Base-by-base conservation (phyloP, 1,284 basidiomycete species). In the Omphalotus olearius region DNA sequence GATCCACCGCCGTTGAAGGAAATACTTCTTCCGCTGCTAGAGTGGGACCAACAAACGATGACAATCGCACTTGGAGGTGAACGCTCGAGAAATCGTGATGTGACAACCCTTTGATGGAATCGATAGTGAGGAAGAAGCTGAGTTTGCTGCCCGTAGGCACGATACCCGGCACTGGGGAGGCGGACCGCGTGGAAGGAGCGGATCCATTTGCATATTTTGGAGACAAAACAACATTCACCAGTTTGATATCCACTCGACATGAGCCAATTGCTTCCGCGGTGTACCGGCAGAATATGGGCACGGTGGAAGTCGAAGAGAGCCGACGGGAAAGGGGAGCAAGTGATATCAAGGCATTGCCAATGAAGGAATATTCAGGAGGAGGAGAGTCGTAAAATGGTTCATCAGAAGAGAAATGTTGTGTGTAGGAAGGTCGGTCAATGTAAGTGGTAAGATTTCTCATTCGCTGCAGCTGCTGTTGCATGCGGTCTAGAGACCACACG, bases 361-460 rank as follows among this genome's bases (percentile, higher is more conserved):
- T 86, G 67, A 95, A 96, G 4, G 93, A 94, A 66, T 89, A 94
- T 57, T 88, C 83, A 0, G 91, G 88, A 1, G 91, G 80, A 9
- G 88, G 87, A 42, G 80, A 79, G 66, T 94, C 88, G 68, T 91
- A 94, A 72, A 98, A 99, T 1, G 93, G 89, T 66, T 94, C 91
- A 57, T 93, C 88, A 36, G 90, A 87, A 37, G 91, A 91, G 69
- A 98, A 96, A 67, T 98, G 95, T 57, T 88, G 86, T 14, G 91
- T 89, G 69, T 93, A 96, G 11, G 89, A 90, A 5, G 96, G 95
- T 51, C 89, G 85, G 67, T 94, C 91, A 60, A 95, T 90, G 66
- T 94, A 93, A n/a, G 85, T 85, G 17, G 88, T 91, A 30, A 96
- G 75, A 64, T 96, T 96, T 43, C 93, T 87, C 95, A 99, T 99